Evolutionary conservation across 2,329 filamentous ascomycete species (phyloP).

Genomic region (Fusarium pseudonygamai): DNA sequence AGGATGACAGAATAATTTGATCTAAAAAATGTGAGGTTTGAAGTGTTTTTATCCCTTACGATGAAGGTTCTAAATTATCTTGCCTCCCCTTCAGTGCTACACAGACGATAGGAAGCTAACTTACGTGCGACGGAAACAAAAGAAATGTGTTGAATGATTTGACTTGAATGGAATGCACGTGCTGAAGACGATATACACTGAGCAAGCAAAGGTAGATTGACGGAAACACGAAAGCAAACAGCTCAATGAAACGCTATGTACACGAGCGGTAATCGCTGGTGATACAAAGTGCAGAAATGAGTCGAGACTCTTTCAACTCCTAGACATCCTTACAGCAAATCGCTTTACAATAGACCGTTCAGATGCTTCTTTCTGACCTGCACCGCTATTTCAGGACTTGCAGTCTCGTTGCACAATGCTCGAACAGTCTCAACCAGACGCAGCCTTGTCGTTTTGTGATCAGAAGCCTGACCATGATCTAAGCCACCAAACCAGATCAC

Average conservation of each 20-base stretch:
- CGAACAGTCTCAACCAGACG: slow-evolving; percentile 46
- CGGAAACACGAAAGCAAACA: background rate
- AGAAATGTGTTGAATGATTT: too few relatives aligned
- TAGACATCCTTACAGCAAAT: background rate
- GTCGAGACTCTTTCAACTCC: background rate
- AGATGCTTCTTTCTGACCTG: background rate
- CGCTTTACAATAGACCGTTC: background rate
- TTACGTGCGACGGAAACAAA: too few relatives aligned
- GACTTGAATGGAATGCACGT: too few relatives aligned
- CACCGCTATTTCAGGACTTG: background rate
- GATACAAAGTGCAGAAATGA: background rate
- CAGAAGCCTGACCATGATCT: slow-evolving; percentile 67
- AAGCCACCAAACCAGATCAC: slow-evolving; percentile 63
- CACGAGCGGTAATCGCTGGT: too few relatives aligned
- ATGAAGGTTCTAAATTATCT: too few relatives aligned
- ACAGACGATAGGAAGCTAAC: too few relatives aligned
- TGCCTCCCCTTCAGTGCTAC: too few relatives aligned
- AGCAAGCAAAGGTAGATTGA: too few relatives aligned
- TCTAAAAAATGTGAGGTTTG: too few relatives aligned
- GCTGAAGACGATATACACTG: too few relatives aligned
- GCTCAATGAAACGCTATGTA: rapidly evolving
- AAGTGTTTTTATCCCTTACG: too few relatives aligned
- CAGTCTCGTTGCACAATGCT: background rate
- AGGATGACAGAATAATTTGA: too few relatives aligned
- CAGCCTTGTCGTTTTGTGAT: slow-evolving; percentile 46